Base-by-base conservation (phyloP, 371 early-diverging fungal genomes). In the Syncephalastrum contaminatum region DNA sequence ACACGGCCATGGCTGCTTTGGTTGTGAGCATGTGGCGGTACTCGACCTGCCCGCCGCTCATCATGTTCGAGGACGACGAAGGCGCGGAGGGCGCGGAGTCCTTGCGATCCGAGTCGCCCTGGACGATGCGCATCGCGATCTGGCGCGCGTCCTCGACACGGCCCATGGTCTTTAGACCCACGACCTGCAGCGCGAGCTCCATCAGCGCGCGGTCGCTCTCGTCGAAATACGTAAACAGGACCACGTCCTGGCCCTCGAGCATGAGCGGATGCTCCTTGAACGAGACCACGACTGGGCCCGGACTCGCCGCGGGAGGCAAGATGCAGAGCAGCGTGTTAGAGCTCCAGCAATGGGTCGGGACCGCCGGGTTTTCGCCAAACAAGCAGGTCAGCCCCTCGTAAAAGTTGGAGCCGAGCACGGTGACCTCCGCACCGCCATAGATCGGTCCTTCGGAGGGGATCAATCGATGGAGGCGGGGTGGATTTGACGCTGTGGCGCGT, bases 121-220 rank as follows among this genome's bases (percentile, higher is more conserved):
- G 86, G 3, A 87, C 82, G 58, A 86, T 81, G 18, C 80, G 69
- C 82, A 84, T 82, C 19, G 86, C 89, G 55, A 80, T 80, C 47
- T 78, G 75, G 30, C 83, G 55, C 12, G 84, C 80, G 52, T 80
- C 81, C 58, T 84, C 86, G 8, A 85, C 71, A 63, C 75, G 75
- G 13, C 87, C 86, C 58, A 81, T 83, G 51, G 85, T 85, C 54
- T 85, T 73, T 43, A 91, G 62, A 3, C 89, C 90, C 0, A 89
- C 81, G 0, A 90, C 88, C 51, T 90, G 89, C 36, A 92, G 66
- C 13, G 89, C 87, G 39, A 92, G 71, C 55, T 88, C 89, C 77
- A 89, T 82, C 62, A 92, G 67, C 19, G 88, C 87, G 36, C 86
- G 77, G 62, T 92, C 92, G 19, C 88, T 77, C 53, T 92, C 85